Evolutionary conservation across 768 basidiomycete genomes (phyloP), one percentile per base, ranked within the genome.

Genomic region (Epithele typhae): DNA sequence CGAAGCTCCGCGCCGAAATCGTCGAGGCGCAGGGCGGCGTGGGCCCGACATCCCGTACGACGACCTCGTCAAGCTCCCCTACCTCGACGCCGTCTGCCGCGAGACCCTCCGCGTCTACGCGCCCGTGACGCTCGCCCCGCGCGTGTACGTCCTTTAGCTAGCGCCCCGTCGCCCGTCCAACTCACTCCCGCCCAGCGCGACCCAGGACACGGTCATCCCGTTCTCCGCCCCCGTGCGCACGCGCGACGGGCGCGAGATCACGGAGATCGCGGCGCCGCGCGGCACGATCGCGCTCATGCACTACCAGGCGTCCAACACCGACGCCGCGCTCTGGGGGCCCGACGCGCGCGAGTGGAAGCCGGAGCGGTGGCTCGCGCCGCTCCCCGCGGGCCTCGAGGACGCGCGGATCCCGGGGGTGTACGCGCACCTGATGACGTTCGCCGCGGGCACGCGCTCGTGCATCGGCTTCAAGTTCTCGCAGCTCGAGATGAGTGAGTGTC

Each of bases 21-120:
- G 10, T 23, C 2, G 49, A 34, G 7, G 54, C 59, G 3, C 45
- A n/a, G 8, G 22, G 19, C 23, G 47, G 53, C 17, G 60, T 53
- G 0, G 59, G n/a, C 65, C 68, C 32, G 54, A 68, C 64, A 9
- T 64, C 67, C 8, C 58, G 62, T 46, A 49, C 25, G 45, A 42
- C 35, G 34, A 38, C 14, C 25, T 50, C 10, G 45, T 49, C 24
- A 37, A 41, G 5, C 37, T 90, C 3, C 73, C 80, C 0, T 85
- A 83, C 54, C 76, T 89, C 9, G 85, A 86, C 49, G 71, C 69
- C 9, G 73, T 82, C 4, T 69, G 82, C 4, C 72, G 76, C 4
- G 83, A 84, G 62, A 76, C 73, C 0, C 60, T 84, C 42, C 73
- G 82, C 1, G 40, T 81, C 0, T 69, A 81, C 22, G 46, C 50